These are phyloP conservation scores for Xylariaceae sp. DNA, from an alignment of 2,329 filamentous ascomycete species.

Conservation along the genomic window DNA sequence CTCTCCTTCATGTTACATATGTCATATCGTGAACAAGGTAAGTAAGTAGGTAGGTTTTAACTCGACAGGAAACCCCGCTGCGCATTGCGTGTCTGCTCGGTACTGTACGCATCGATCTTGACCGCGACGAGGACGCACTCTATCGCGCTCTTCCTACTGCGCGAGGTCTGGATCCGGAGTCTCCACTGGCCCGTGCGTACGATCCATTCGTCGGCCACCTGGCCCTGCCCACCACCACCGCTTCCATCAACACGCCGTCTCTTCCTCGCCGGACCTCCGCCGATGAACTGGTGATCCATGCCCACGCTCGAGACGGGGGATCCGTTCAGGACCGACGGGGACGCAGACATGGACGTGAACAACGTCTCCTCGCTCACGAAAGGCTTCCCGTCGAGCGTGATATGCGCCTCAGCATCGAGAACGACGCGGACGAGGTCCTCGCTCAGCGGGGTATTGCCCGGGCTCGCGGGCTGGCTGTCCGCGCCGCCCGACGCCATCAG, in stretches of 20 bases:
- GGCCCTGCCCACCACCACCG: no score
- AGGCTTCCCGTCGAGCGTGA: conserved; percentile 53
- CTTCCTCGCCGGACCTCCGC: conserved; percentile 40
- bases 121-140: conserved; percentile 72
- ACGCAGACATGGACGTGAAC: conserved; percentile 26
- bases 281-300: no score
- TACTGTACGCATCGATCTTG: conserved; percentile 66
- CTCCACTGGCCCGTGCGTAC: conserved; percentile 68
- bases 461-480: conserved; percentile 56
- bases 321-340: conserved; percentile 30
- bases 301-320: conserved; percentile 30
- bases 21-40: no score
- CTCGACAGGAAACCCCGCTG: conserved; percentile 55
- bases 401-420: conserved; percentile 54
- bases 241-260: conserved; percentile 40
- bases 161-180: conserved; percentile 54
- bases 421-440: conserved; percentile 63
- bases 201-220: conserved; percentile 49
- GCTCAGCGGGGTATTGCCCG: conserved; percentile 63
- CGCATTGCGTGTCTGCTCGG: conserved; percentile 61
- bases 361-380: conserved; percentile 32
- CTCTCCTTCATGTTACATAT: no score
- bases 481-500: conserved; percentile 62
- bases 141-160: conserved; percentile 46
- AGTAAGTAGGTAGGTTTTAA: no score